Evolutionary conservation across 1,284 basidiomycete genomes (phyloP).

Genomic region (Pseudozyma tsukubaensis): DNA sequence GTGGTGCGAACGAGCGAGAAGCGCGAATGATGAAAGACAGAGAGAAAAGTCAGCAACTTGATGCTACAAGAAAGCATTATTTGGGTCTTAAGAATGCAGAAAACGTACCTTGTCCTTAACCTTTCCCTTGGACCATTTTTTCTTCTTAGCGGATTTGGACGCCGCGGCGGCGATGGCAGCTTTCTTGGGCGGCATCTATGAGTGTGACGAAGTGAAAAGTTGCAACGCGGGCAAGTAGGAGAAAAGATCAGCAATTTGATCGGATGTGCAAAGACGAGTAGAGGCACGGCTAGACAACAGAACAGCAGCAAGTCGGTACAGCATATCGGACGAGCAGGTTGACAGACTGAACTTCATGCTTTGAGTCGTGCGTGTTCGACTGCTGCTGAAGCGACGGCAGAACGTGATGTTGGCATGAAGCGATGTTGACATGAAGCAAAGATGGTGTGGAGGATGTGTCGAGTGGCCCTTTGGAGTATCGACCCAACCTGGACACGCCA

Average conservation of each 20-base stretch:
- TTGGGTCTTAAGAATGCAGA: too few species aligned
- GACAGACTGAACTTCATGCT: too few species aligned
- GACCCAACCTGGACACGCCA: too few species aligned
- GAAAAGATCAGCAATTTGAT: slow-evolving; percentile 5
- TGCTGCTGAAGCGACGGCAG: background rate
- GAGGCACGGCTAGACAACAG: background rate
- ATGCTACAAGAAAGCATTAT: background rate
- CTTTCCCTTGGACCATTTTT: slow-evolving; percentile 99
- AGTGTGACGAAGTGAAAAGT: background rate
- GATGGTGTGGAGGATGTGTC: background rate
- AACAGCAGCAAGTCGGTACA: background rate
- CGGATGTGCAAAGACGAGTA: background rate
- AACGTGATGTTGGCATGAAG: background rate
- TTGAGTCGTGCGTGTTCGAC: too few species aligned
- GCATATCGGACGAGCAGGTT: background rate
- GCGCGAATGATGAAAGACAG: background rate
- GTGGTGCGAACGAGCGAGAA: background rate
- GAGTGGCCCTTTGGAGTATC: background rate
- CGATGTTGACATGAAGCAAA: background rate
- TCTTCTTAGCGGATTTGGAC: slow-evolving; percentile 81
- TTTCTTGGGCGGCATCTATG: slow-evolving; percentile 69
- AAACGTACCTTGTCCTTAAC: slow-evolving; percentile 90
- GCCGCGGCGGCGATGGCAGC: slow-evolving; percentile 68
- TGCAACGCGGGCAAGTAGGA: background rate
- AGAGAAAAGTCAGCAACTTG: background rate